A percentile compares a stretch with the other conserved stretches of the same genome.
Conservation (phyloP, 2,329 filamentous ascomycete species). For the Cladosporium sp. region DNA sequence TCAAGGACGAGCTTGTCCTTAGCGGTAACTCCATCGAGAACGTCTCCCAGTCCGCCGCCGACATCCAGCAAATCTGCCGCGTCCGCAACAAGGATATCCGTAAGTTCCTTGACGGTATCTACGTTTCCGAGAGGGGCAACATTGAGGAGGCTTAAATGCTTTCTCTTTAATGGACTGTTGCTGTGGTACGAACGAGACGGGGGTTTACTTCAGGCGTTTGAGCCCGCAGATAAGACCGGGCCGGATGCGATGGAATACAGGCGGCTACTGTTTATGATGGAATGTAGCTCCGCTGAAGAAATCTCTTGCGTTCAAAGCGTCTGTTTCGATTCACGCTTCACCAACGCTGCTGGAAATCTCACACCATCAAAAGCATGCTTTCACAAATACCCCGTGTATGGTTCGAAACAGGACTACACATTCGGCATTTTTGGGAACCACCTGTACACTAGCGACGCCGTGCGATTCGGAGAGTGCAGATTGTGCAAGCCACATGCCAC, state of each 20-base stretch:
- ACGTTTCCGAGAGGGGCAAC: constrained; percentile 99
- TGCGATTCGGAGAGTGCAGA: neutral
- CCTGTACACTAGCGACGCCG: neutral
- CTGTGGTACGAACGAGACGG: constrained; percentile 16
- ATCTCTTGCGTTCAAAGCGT: constrained; percentile 20
- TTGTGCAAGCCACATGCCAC: neutral
- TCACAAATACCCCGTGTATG: neutral
- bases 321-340: constrained; percentile 13
- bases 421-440: neutral
- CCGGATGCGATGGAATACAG: constrained; percentile 19
- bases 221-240: constrained; percentile 18
- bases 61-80: constrained; percentile 99
- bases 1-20: constrained; percentile 97
- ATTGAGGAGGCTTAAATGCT: constrained; percentile 51
- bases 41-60: constrained; percentile 96
- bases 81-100: constrained; percentile 99
- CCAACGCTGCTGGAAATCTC: constrained; percentile 6
- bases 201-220: constrained; percentile 20
- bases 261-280: constrained; percentile 17
- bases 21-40: constrained; percentile 93
- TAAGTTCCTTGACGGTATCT: constrained; percentile 99
- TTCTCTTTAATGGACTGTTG: constrained; percentile 11
- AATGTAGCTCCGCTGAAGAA: constrained; percentile 19
- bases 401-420: neutral
- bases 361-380: neutral